phyloP scores from a whole-genome alignment of 2,329 filamentous ascomycete species.

The Monilinia aucupariae region DNA sequence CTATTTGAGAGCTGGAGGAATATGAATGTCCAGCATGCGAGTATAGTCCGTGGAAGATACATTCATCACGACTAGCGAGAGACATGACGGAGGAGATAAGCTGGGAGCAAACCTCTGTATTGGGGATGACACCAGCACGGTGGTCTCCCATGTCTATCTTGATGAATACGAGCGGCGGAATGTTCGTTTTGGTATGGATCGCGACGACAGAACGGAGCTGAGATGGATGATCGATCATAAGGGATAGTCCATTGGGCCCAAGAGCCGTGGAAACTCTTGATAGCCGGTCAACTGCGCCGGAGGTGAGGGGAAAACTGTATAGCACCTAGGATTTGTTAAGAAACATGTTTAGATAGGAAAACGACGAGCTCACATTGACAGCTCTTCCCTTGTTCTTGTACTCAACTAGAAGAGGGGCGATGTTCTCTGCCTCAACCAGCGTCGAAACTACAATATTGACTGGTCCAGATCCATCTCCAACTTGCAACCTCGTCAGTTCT shows the following conservation, averaged over 20 bases:
- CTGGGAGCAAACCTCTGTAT: slow-evolving; percentile 41
- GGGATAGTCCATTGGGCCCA: slow-evolving; percentile 50
- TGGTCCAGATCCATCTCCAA: slow-evolving; percentile 47
- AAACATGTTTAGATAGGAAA: neutral
- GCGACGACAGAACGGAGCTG: slow-evolving; percentile 51
- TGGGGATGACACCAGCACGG: slow-evolving; percentile 60
- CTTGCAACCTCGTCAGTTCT: slow-evolving; percentile 62
- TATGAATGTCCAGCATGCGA: slow-evolving; percentile 71
- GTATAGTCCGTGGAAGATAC: slow-evolving; percentile 60
- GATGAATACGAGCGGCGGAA: slow-evolving; percentile 54
- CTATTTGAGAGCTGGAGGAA: slow-evolving; percentile 45
- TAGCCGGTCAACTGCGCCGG: slow-evolving; percentile 56
- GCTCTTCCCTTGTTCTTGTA: slow-evolving; percentile 48
- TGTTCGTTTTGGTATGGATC: slow-evolving; percentile 41
- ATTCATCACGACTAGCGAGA: slow-evolving; percentile 38
- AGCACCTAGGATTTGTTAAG: slow-evolving; percentile 26
- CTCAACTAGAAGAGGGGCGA: slow-evolving; percentile 55
- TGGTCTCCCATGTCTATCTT: slow-evolving; percentile 71
- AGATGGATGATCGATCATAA: slow-evolving; percentile 64
- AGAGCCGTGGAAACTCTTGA: slow-evolving; percentile 50
- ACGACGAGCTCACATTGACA: slow-evolving; percentile 50
- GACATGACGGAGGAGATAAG: slow-evolving; percentile 45
- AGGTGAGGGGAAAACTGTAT: slow-evolving; percentile 65
- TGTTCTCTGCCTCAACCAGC: slow-evolving; percentile 64
- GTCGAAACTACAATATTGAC: slow-evolving; percentile 67